Conservation (phyloP, 345 rosid species). For the Salix koriyanagi region DNA sequence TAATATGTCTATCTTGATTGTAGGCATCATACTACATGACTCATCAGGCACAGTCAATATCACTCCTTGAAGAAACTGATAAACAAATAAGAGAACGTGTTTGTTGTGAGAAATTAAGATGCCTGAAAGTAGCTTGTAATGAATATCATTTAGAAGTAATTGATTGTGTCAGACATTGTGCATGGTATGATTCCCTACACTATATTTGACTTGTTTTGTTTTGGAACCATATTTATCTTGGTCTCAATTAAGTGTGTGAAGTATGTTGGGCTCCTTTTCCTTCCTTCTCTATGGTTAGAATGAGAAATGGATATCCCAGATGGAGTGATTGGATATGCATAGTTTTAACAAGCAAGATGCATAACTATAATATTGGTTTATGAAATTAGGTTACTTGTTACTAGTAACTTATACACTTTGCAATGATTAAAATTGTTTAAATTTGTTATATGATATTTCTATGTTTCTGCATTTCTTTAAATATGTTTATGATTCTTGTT, state of each 20-base stretch:
- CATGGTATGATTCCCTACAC: conserved; percentile 55
- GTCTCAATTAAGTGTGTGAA: background rate
- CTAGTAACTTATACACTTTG: background rate
- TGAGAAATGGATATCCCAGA: background rate
- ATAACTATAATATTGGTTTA: no score
- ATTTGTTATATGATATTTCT: background rate
- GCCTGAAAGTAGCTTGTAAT: conserved; percentile 85
- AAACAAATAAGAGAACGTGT: conserved; percentile 76
- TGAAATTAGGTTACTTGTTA: no score
- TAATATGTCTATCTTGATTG: conserved; percentile 9
- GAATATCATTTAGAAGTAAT: conserved; percentile 62
- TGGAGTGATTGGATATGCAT: no score
- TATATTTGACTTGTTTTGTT: conserved; percentile 4
- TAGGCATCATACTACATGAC: conserved; percentile 88
- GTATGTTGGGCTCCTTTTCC: background rate
- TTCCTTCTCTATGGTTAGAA: background rate
- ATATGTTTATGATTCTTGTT: background rate
- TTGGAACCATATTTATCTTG: conserved; percentile 8
- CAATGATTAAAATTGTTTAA: background rate
- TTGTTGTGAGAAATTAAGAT: conserved; percentile 66
- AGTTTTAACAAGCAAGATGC: no score
- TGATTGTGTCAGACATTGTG: conserved; percentile 77
- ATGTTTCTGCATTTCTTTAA: no score
- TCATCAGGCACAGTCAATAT: conserved; percentile 80
- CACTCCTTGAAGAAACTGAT: conserved; percentile 88